Evolutionary conservation across 1,284 basidiomycete genomes (phyloP).

Genomic region (Ganoderma resinaceum): DNA sequence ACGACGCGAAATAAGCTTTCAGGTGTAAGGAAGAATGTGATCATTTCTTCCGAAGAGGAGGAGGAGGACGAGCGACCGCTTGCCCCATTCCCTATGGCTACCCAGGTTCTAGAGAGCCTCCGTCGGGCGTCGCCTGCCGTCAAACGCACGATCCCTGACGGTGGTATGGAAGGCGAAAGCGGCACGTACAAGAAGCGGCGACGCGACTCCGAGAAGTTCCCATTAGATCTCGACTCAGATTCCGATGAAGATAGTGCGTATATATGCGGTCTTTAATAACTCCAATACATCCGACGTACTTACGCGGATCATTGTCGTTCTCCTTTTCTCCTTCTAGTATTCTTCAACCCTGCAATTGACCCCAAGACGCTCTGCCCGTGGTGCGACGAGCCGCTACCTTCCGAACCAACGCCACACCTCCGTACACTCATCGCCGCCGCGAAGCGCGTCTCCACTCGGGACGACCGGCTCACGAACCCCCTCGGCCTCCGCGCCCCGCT

Average conservation of each 20-base stretch:
- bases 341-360: slow-evolving; percentile 54
- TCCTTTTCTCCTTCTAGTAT: slow-evolving; percentile 40
- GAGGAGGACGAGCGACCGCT: slow-evolving; percentile 23
- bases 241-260: slow-evolving; percentile 38
- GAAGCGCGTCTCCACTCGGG: slow-evolving; percentile 56
- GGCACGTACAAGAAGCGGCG: slow-evolving; percentile 37
- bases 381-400: slow-evolving; percentile 74
- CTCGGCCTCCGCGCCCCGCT: slow-evolving; percentile 72
- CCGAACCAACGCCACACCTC: slow-evolving; percentile 66
- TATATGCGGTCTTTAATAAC: slow-evolving; percentile 12
- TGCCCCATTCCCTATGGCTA: slow-evolving; percentile 61
- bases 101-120: slow-evolving; percentile 49
- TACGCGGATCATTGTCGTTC: background rate
- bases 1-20: slow-evolving; percentile 7
- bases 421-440: slow-evolving; percentile 58
- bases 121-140: slow-evolving; percentile 32
- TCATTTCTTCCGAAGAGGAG: slow-evolving; percentile 23
- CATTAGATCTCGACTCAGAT: slow-evolving; percentile 29
- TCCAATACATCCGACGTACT: slow-evolving; percentile 3
- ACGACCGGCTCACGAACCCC: slow-evolving; percentile 73
- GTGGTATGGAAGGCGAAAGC: slow-evolving; percentile 37
- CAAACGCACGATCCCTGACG: slow-evolving; percentile 47
- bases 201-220: slow-evolving; percentile 9
- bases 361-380: slow-evolving; percentile 77
- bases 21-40: slow-evolving; percentile 5